phyloP scores from a whole-genome alignment of 495 filamentous ascomycete genomes.

The Penicillium dipodomyicola region DNA sequence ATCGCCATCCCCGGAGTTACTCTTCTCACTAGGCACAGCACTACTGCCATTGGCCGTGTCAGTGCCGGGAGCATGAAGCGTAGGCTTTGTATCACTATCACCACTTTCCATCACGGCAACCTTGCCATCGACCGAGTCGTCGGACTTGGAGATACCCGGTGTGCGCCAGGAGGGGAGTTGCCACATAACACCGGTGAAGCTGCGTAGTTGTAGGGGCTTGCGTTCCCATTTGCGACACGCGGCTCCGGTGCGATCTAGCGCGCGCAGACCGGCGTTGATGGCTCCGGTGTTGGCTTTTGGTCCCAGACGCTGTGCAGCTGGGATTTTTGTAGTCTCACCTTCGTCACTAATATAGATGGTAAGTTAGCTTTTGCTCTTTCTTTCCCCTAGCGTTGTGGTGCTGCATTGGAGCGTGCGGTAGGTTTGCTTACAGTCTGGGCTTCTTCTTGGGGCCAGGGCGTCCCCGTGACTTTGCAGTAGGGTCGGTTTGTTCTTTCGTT shows the following conservation, averaged over 20 bases:
- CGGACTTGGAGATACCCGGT: constrained; percentile 51
- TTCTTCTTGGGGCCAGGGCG: constrained; percentile 97
- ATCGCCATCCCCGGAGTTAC: constrained; percentile 58
- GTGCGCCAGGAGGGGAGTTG: constrained; percentile 80
- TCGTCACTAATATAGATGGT: constrained; percentile 51
- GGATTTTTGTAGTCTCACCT: constrained; percentile 49
- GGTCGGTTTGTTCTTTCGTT: constrained; percentile 56
- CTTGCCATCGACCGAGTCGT: constrained; percentile 44
- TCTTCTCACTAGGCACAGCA: constrained; percentile 63
- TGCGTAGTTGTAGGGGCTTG: constrained; percentile 79
- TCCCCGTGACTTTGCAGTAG: constrained; percentile 63
- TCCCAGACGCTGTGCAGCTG: constrained; percentile 72
- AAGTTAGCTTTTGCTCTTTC: constrained; percentile 18
- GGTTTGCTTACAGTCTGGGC: constrained; percentile 66
- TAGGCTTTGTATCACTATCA: constrained; percentile 75
- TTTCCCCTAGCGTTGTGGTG: neutral
- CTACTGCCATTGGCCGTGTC: constrained; percentile 42
- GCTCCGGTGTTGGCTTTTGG: constrained; percentile 97
- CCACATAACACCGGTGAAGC: constrained; percentile 89
- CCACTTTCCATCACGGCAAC: constrained; percentile 44
- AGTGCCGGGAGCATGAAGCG: constrained; percentile 64
- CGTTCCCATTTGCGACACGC: constrained; percentile 90
- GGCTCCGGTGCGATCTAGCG: constrained; percentile 83
- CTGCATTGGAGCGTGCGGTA: neutral
- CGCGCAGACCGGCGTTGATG: constrained; percentile 94